Evolutionary conservation across 331 rosid species (phyloP), one percentile per base, ranked within the genome.

Genomic region (Erythrophleum ivorense): DNA sequence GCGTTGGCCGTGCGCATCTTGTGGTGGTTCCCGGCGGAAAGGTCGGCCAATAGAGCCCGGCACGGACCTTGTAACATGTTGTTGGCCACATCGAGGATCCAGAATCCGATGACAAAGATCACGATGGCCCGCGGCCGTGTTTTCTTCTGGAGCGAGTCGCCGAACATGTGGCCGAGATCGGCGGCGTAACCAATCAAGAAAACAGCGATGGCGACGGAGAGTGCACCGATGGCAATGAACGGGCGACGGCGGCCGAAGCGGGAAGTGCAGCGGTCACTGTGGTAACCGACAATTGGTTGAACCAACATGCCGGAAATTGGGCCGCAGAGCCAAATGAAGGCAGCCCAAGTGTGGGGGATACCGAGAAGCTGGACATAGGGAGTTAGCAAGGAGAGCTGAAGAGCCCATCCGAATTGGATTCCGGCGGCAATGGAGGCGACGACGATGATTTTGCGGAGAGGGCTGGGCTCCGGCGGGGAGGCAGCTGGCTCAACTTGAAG

Each of bases 281-380:
- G 49, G 85, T 84, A 91, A 0, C 97, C 97, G 1, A 90, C 97
- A 3, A 85, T 48, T 15, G 97, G 97, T 58, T 91, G 97, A 1
- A 93, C 94, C 0, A 93, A 1, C 70, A 93, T 33, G 5, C 97
- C 97, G 2, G 97, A 93, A 50, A 91, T 59, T 29, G 97, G 97
- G 0, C 97, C 97, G 2, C 97, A 91, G n/a, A 93, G 91, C 97
- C 97, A 93, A 41, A 93, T 85, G 85, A 88, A 87, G 12, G 97
- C 57, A 1, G 97, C 85, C 90, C 91, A 91, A 0, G 81, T 84
- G 43, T 91, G 97, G 0, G 97, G 88, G 3, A 93, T 81, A 0
- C 97, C 97, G 1, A 91, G 88, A 1, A 84, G 89, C 59, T 91
- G 97, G 1, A 93, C 89, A 66, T 93, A 93, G 0, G 97, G 97